phyloP scores from a whole-genome alignment of 2,329 filamentous ascomycete genomes.

The Stenocarpella maydis region DNA sequence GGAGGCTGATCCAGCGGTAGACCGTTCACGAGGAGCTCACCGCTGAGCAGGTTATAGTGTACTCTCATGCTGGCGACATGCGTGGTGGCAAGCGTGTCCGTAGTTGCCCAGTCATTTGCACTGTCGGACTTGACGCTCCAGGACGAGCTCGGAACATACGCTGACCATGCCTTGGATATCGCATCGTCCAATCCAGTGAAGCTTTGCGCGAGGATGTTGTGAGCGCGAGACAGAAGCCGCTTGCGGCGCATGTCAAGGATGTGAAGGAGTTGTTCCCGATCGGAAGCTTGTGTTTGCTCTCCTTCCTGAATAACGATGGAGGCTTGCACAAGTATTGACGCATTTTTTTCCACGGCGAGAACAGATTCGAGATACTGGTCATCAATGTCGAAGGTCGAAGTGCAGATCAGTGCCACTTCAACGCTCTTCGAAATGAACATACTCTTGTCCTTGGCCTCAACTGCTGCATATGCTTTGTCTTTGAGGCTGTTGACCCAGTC shows the following conservation, averaged over 20 bases:
- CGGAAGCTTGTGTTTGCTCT: background rate
- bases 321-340: constrained; percentile 44
- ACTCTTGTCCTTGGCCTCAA: constrained; percentile 41
- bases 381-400: constrained; percentile 55
- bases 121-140: constrained; percentile 21
- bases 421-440: constrained; percentile 46
- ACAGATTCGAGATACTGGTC: constrained; percentile 40
- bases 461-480: constrained; percentile 37
- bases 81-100: constrained; percentile 32
- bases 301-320: constrained; percentile 27
- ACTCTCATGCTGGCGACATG: constrained; percentile 40
- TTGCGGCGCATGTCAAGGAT: constrained; percentile 42
- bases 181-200: constrained; percentile 39
- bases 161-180: constrained; percentile 41
- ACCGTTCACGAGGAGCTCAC: constrained; percentile 61
- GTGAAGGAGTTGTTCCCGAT: constrained; percentile 21
- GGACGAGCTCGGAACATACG: constrained; percentile 33
- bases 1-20: constrained; percentile 57
- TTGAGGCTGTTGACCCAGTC: constrained; percentile 51
- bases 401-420: constrained; percentile 52
- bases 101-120: constrained; percentile 37
- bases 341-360: constrained; percentile 40
- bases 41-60: constrained; percentile 60
- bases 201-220: constrained; percentile 31
- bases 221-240: constrained; percentile 37